Evolutionary conservation across 371 early-diverging fungal genomes (phyloP), one percentile per base, ranked within the genome.

Genomic region (Fennellomyces sp.): DNA sequence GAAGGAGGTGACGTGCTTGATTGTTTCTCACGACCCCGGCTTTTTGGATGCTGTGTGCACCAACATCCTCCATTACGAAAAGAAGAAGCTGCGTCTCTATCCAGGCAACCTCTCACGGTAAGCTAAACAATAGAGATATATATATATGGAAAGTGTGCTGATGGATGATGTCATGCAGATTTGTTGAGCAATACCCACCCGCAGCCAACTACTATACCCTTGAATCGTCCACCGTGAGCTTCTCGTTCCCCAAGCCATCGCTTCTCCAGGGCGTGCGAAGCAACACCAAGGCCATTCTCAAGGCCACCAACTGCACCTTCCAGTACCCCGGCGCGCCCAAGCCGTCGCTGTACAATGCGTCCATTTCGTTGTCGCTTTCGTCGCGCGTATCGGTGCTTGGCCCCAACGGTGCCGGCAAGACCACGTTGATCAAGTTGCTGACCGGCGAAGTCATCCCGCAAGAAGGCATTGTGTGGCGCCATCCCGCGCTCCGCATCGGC

Each of bases 21-120:
- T 99, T 60, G 99, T 99, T 3, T 94, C 94, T 68, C 99, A 99
- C 93, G 99, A 99, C 79, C 95, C 99, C 83, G 89, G 97, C 52
- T 90, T 99, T 79, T 76, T 95, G 62, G 91, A 95, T 80, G 86
- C 85, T 36, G 90, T 90, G 5, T 90, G 90, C 74, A 91, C 91
- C 25, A 79, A 92, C 64, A 93, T 93, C 57, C 72, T 93, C 51
- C 93, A 93, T 68, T 89, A 91, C 61, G 88, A 84, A 61, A 72
- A 85, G 73, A 84, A 84, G 65, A 88, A 91, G 70, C 77, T 86
- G 47, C 84, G 84, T 69, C 69, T 81, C 61, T 87, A 85, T 68
- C 80, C 82, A 62, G 91, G 91, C 53, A 89, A 88, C 68, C 78
- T 89, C 28, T 81, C 85, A 58, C 75, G 76, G 68, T 63, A 58